Base-by-base conservation (phyloP, 108 stramenopile genomes). In the Cyclostephanos invisitatus region DNA sequence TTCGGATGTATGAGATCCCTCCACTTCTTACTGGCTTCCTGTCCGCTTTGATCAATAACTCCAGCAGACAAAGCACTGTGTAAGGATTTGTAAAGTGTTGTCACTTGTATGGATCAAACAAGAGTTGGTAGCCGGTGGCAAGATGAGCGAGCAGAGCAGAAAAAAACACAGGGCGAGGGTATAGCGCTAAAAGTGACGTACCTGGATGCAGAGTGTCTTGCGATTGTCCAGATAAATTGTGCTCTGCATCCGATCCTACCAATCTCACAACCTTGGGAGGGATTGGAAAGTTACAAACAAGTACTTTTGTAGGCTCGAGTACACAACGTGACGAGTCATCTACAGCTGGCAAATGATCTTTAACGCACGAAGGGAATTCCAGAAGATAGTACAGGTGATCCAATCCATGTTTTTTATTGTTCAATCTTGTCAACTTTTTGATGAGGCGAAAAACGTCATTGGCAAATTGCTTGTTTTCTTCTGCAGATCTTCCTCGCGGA, bases 1-100 rank as follows among this genome's bases (percentile, higher is more conserved):
- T 75, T 75, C 6, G 74, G 74, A 38, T 75, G 67, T 11, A 75
- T 32, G 28, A 51, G 27, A 6, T 68, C 67, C 22, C 74, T 76
- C 75, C 75, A 76, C 27, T 56, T 69, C 21, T 51, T 54, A 12
- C 40, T 21, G 5, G 32, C 32, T 3, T 36, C 40, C 40, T 42
- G 40, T 9, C 44, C 44, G 44, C 2, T 14, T 8, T 40, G 11
- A 40, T 25, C 42, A 32, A 14, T 18, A 68, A 50, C 29, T 5
- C 66, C 67, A 18, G 67, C 42, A 21, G 21, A 47, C 28, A 64
- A 51, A 18, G 75, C 67, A 20, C 25, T 14, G 14, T 53, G 51
- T 24, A 69, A 60, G 14, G 48, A 60, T 1, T 64, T 17, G 59
- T 61, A 68, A 3, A 75, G 51, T 2, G 27, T 20, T 9, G 49